Conservation (phyloP, 441 rosid species). For the Arabidopsis hybrid region DNA sequence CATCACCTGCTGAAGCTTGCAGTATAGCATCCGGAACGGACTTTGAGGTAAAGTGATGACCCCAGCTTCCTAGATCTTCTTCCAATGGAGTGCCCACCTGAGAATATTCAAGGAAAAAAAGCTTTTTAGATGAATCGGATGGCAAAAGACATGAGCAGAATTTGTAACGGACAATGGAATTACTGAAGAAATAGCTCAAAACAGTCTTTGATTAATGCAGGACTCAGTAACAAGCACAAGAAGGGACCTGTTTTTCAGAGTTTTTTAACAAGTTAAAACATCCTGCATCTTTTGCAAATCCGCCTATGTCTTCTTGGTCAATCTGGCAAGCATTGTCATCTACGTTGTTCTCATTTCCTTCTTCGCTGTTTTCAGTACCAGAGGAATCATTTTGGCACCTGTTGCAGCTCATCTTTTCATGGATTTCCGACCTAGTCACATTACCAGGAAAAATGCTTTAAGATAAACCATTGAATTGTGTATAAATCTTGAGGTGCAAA, state of each 20-base stretch:
- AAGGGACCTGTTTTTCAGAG: constrained; percentile 85
- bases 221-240: constrained; percentile 30
- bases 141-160: constrained; percentile 7
- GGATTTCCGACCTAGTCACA: constrained; percentile 87
- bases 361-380: constrained; percentile 44
- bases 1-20: constrained; percentile 93
- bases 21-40: constrained; percentile 86
- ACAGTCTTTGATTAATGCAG: constrained; percentile 12
- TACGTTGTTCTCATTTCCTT: constrained; percentile 48
- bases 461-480: constrained; percentile 12
- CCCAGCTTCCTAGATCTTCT: constrained; percentile 94
- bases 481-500: constrained; percentile 15
- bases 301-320: constrained; percentile 76
- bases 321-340: constrained; percentile 34
- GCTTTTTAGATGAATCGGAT: constrained; percentile 1
- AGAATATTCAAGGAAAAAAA: constrained; percentile 22
- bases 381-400: constrained; percentile 62
- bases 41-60: constrained; percentile 77
- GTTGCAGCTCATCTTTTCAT: constrained; percentile 83
- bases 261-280: constrained; percentile 69
- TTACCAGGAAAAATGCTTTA: constrained; percentile 22
- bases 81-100: constrained; percentile 92
- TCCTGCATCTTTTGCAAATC: constrained; percentile 85
- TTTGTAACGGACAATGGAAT: constrained; percentile 6
- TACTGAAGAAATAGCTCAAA: neutral